phyloP scores from a whole-genome alignment of 805 yeast species.

The Starmerella floris region DNA sequence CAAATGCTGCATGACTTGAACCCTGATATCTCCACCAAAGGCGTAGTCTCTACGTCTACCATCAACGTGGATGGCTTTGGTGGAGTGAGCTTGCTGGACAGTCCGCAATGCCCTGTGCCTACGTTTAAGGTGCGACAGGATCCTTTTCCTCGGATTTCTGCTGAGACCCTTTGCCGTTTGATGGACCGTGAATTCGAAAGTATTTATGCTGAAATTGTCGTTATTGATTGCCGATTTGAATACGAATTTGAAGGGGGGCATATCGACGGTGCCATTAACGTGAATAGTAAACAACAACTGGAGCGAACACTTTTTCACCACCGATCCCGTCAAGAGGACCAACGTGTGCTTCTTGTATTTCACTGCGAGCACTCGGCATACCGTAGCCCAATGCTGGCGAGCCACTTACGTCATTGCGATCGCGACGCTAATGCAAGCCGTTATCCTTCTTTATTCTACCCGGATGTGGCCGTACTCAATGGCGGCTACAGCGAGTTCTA shows the following conservation, averaged over 20 bases:
- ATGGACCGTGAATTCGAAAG: constrained; percentile 42
- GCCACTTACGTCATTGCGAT: constrained; percentile 71
- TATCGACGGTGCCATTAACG: constrained; percentile 66
- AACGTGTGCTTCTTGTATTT: constrained; percentile 50
- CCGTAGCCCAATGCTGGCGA: constrained; percentile 90
- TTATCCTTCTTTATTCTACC: constrained; percentile 74
- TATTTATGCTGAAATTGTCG: constrained; percentile 41
- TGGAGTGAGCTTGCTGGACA: constrained; percentile 14
- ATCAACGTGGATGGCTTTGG: not conserved
- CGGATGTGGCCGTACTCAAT: constrained; percentile 75
- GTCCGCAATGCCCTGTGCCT: constrained; percentile 26
- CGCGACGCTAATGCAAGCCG: constrained; percentile 55
- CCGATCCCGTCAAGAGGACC: not conserved
- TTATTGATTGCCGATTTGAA: constrained; percentile 83
- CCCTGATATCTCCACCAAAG: not conserved
- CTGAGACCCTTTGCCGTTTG: constrained; percentile 42
- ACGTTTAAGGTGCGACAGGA: constrained; percentile 40
- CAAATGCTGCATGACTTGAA: constrained; percentile 31
- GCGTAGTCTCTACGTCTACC: too few relatives aligned
- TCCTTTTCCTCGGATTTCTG: constrained; percentile 56
- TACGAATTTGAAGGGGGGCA: constrained; percentile 93
- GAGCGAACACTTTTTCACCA: constrained; percentile 40
- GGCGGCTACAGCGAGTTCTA: constrained; percentile 85
- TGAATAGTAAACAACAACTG: constrained; percentile 54
- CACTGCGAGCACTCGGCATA: constrained; percentile 91